Conservation (phyloP, 2,329 filamentous ascomycete species). For the Aspergillus hortae region DNA sequence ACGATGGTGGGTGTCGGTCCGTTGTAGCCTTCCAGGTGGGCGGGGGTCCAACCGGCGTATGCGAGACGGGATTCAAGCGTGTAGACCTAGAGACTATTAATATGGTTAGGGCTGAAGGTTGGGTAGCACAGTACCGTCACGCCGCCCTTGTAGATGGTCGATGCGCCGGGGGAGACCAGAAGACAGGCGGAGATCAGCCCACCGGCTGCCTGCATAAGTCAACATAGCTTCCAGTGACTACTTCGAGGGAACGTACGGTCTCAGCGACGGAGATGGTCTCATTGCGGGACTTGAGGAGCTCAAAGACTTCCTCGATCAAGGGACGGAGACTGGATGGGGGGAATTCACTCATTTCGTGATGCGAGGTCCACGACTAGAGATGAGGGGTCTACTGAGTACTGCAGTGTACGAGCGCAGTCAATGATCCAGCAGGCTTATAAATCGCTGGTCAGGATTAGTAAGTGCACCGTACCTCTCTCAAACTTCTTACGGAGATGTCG, state of each 20-base stretch:
- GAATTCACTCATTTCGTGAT: constrained; percentile 23
- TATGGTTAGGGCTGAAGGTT: not conserved
- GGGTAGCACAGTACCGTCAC: constrained; percentile 42
- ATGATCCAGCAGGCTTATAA: too few relatives aligned
- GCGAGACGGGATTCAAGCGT: constrained; percentile 56
- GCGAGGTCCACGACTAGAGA: not conserved
- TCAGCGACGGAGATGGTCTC: constrained; percentile 61
- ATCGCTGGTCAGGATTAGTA: too few relatives aligned
- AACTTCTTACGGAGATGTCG: too few relatives aligned
- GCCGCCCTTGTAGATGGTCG: constrained; percentile 58
- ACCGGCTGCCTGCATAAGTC: constrained; percentile 51
- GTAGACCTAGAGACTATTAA: constrained; percentile 41
- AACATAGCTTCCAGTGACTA: not conserved
- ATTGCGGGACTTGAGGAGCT: constrained; percentile 52
- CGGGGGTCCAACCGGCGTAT: constrained; percentile 60
- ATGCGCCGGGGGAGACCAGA: constrained; percentile 58
- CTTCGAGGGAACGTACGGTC: constrained; percentile 41
- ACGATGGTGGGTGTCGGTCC: constrained; percentile 60
- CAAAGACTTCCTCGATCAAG: constrained; percentile 49
- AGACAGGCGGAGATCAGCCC: constrained; percentile 59
- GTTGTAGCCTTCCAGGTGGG: constrained; percentile 50
- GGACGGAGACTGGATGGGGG: constrained; percentile 36
- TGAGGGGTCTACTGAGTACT: not conserved
- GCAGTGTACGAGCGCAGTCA: not conserved
- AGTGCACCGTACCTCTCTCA: too few relatives aligned